Evolutionary conservation across 208 protist species (phyloP), one percentile per base, ranked within the genome.

Genomic region (Sergeia podlipaevii): DNA sequence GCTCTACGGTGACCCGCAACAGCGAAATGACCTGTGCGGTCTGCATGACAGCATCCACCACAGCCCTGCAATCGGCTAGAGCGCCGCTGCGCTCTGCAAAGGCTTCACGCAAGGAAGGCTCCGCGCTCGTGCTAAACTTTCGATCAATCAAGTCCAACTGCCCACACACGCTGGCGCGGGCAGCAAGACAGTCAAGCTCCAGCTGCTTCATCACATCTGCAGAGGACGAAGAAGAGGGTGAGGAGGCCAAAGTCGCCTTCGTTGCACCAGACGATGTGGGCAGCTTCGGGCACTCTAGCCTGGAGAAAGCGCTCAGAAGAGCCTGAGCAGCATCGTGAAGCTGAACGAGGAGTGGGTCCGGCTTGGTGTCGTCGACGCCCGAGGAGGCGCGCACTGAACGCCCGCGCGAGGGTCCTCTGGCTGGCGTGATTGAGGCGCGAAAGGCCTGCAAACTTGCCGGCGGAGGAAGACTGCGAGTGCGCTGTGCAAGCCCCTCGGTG

Each of bases 281-380:
- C 27, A 88, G 34, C 10, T 77, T 70, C 10, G 71, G 65, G 54
- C 79, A 88, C 65, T 88, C 77, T 2, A 91, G 65, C 33, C 74
- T 71, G 3, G 74, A 71, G 33, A 85, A 79, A 46, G 62, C 66
- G 51, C 49, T 58, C 28, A 91, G 71, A n/a, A 91, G 37, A 23
- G 23, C 43, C 42, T 59, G 63, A 10, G 72, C 62, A 0, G 69
- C 61, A 13, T 69, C 60, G 37, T 88, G 68, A 0, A 91, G 59
- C 13, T 60, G 38, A 1, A 68, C 50, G 30, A 86, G 60, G 15
- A 88, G 66, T 13, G 77, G 73, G 23, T 48, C 53, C 13, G 29
- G 39, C 17, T 17, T 23, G 15, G 33, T 24, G 49, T 32, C 3
- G 18, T 21, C 18, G 50, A 30, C 21, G 30, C 26, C 20, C 5